Evolutionary conservation across 345 rosid species (phyloP).

Genomic region (Citrus trifoliata): DNA sequence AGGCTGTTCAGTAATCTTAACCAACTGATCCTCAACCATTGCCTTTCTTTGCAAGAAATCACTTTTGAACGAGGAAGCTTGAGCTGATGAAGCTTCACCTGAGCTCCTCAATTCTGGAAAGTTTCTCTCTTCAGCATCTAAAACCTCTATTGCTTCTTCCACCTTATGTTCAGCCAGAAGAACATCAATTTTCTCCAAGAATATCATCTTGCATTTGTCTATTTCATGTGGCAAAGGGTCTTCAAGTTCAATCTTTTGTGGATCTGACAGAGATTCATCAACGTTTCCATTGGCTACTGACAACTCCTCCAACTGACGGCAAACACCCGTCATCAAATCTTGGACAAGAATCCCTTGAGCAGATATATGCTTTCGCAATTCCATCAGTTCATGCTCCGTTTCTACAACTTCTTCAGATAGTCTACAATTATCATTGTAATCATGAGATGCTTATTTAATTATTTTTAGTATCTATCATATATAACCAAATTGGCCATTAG

Average conservation of each 20-base stretch:
- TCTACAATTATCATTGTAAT: constrained; percentile 41
- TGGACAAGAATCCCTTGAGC: constrained; percentile 83
- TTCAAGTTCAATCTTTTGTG: constrained; percentile 25
- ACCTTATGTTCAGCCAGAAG: constrained; percentile 84
- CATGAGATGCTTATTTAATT: neutral
- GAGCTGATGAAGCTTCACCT: constrained; percentile 43
- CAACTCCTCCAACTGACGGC: constrained; percentile 75
- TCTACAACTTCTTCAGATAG: constrained; percentile 93
- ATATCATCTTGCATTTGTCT: constrained; percentile 32
- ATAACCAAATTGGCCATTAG: neutral
- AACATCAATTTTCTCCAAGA: constrained; percentile 69
- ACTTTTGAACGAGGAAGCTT: constrained; percentile 46
- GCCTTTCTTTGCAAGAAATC: constrained; percentile 64
- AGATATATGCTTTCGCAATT: constrained; percentile 82
- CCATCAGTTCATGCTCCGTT: constrained; percentile 87
- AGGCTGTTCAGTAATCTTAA: constrained; percentile 67
- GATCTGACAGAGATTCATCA: constrained; percentile 35
- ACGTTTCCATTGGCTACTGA: constrained; percentile 30
- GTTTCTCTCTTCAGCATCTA: constrained; percentile 72
- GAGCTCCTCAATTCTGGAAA: constrained; percentile 53
- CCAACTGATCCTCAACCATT: constrained; percentile 66
- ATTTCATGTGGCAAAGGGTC: constrained; percentile 29
- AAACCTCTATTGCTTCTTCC: constrained; percentile 68
- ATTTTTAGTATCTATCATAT: neutral
- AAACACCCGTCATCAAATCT: constrained; percentile 81